Evolutionary conservation across 768 basidiomycete genomes (phyloP), one percentile per base, ranked within the genome.

Genomic region (Dentipellis sp.): DNA sequence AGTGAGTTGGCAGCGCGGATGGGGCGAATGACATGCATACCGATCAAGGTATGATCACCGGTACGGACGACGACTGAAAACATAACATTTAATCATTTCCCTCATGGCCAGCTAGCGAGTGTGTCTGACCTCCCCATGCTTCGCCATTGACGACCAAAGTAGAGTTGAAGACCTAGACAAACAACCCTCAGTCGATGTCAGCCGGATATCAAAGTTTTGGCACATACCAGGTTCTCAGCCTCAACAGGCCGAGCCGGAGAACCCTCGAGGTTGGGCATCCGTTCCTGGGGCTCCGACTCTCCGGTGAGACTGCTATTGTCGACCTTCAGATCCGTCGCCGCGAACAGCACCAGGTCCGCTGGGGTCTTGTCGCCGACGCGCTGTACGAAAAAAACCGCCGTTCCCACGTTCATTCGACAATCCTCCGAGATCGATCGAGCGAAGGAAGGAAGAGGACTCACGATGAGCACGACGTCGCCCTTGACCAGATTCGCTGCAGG

Each of bases 241-340:
- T 85, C 83, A 6, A 82, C 80, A 1, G 81, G 76, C 14, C 82
- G 75, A 14, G 62, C 60, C 7, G 66, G 57, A 1, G 74, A 73
- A 5, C 84, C 84, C 52, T 77, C 65, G 1, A 74, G 71, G 21
- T 74, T 58, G 10, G 80, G 70, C 19, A 66, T 66, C 4, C 84
- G 77, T 60, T 84, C 83, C 64, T 84, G 83, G 1, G 84, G 82
- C 63, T 85, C 83, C 1, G 83, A 83, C 66, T 86, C 84, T 55
- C 84, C 84, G 0, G 83, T 85, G 45, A 86, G 69, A 67, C 80
- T 84, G 58, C 82, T 84, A 62, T 85, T 85, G 67, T 86, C 84
- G 49, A 86, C 77, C 65, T 84, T 86, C 53, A 86, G 69, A 60
- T 86, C 84, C 6, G 77, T 77, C 0, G 81, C 65, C 3, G 79